Evolutionary conservation across 805 yeast genomes (phyloP), one percentile per base, ranked within the genome.

Genomic region (Yamadazyma akitaensis): DNA sequence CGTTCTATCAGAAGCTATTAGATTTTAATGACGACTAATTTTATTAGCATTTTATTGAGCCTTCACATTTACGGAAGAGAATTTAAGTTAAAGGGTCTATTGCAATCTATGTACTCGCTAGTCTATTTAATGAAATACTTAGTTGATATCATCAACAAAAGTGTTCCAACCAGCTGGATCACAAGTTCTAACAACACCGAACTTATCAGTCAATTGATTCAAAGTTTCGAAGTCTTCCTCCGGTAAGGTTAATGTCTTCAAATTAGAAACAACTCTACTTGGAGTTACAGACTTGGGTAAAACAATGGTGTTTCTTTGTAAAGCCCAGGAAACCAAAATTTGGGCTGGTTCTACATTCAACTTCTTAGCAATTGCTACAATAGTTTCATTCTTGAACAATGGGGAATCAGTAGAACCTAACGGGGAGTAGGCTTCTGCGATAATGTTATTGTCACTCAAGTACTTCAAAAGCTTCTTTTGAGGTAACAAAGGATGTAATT

Each of bases 341-440:
- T 62, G 64, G 13, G 70, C 72, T 17, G 72, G 61, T 35, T 59
- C 58, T 28, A 59, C 67, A 12, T 51, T 51, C 50, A 68, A 56
- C 53, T 62, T 67, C 36, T 58, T 51, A 32, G 73, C 72, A 42
- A 70, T 50, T 4, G 51, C 46, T 9, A 49, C 48, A 17, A 70
- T 55, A 10, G 53, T 52, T 43, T 61, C 60, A 42, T 68, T 63
- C 51, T 62, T 59, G 51, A 69, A 62, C 26, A 70, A 56, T 35
- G 75, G 74, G 25, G 73, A 61, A 48, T 58, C 59, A 16, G 55
- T 43, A 13, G 72, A 64, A 11, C 75, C 74, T 58, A 90, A 75
- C 10, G 97, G 96, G 10, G 94, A 82, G 65, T 79, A 90, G 1
- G 95, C 92, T 62, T 86, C 88, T n/a, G 85, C 79, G 5, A 72